phyloP scores from a whole-genome alignment of 2,329 filamentous ascomycete species.

The Geosmithia putterillii region DNA sequence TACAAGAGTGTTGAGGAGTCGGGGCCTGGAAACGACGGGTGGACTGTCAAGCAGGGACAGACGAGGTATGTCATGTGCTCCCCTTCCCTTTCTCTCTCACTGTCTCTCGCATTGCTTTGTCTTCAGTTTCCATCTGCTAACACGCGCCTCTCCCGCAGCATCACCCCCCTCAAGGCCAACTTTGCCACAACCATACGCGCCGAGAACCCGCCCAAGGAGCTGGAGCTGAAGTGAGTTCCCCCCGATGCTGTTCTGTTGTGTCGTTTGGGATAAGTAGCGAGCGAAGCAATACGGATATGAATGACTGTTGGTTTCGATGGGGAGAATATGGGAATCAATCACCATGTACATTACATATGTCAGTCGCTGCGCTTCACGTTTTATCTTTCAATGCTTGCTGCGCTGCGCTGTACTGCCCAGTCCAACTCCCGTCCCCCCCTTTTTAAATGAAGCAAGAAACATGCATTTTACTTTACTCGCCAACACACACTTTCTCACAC shows the following conservation, averaged over 20 bases:
- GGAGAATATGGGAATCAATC: neutral
- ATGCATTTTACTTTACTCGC: neutral
- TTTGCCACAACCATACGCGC: constrained; percentile 66
- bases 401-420: too few species aligned
- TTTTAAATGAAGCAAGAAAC: neutral
- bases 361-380: constrained; percentile 2
- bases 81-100: neutral
- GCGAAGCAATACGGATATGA: neutral
- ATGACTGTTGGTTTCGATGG: neutral
- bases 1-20: constrained; percentile 75
- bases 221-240: constrained; percentile 63
- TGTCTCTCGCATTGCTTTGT: neutral
- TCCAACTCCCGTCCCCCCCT: neutral
- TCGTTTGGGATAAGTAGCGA: neutral
- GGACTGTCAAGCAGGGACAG: constrained; percentile 77
- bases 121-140: neutral
- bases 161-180: constrained; percentile 85
- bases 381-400: neutral
- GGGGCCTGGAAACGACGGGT: constrained; percentile 77
- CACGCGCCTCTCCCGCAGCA: constrained; percentile 31
- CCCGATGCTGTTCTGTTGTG: neutral
- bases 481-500: too few species aligned
- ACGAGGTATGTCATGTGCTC: constrained; percentile 51
- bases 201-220: constrained; percentile 54
- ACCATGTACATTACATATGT: constrained; percentile 7